Base-by-base conservation (phyloP, 352 stramenopile species). In the Globisporangium parvum region DNA sequence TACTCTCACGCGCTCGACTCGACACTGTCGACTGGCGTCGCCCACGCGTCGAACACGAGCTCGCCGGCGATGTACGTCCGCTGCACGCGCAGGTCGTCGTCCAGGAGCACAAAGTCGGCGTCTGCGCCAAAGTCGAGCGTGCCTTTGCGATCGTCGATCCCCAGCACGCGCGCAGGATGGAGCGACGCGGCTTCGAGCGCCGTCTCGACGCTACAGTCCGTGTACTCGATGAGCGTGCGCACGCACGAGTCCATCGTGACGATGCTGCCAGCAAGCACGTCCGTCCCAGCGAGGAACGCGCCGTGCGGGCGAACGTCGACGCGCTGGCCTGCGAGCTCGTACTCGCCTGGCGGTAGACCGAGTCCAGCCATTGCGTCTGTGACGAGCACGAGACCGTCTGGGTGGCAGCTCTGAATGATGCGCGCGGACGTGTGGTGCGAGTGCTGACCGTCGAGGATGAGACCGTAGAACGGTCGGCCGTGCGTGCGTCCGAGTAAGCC, bases 371-470 rank as follows among this genome's bases (percentile, higher is more conserved):
- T 94, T 11, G 76, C 81, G 56, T 94, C 85, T 0, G 85, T 94
- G 26, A 94, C 75, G 20, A 97, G 73, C 33, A 97, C 70, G 33
- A 86, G 77, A 9, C 87, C 85, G 21, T 77, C 50, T 6, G 85
- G 85, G 65, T 96, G 80, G 53, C 70, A 86, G 12, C 72, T 73
- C 33, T 88, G 88, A 6, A 92, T 89, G 59, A 97, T 95, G 26
- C 71, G 67, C 1, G 91, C 85, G 1, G 81, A 87, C 31, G 69
- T 78, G 37, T 73, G 77, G 61, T 96, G 85, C 9, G 76, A 79
- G 63, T 97, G 90, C 17, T 96, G 75, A 10, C 87, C 88, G 63
- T 97, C 90, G 15, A 88, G 72, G 53, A 96, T 96, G 42, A 96
- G 78, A 18, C 80, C 79, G 48, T 88, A 97, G 65, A 67, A 89